Conservation (phyloP, 2,329 filamentous ascomycete genomes). For the Calonectria ilicicola region DNA sequence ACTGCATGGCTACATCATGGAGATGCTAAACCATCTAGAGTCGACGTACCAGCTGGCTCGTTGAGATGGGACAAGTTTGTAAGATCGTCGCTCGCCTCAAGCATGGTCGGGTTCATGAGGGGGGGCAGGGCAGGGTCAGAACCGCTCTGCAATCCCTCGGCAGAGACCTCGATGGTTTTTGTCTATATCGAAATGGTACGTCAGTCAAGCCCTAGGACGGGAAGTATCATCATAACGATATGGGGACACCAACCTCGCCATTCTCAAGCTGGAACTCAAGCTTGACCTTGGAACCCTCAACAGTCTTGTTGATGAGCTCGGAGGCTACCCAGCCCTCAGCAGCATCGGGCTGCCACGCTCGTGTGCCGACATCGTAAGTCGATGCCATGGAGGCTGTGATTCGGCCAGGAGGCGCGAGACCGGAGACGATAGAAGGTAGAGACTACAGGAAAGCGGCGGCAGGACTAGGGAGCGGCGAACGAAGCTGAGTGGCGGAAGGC, state of each 20-base stretch:
- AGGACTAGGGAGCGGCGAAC: slow-evolving; percentile 35
- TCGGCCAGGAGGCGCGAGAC: slow-evolving; percentile 41
- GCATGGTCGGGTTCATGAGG: slow-evolving; percentile 97
- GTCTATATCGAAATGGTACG: slow-evolving; percentile 55
- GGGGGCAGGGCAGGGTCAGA: slow-evolving; percentile 86
- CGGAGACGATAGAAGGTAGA: slow-evolving; percentile 31
- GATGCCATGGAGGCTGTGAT: slow-evolving; percentile 78
- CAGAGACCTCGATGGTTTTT: slow-evolving; percentile 82
- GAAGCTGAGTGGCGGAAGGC: slow-evolving; percentile 40
- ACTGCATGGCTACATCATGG: not conserved
- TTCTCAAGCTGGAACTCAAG: slow-evolving; percentile 91
- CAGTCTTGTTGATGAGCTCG: slow-evolving; percentile 87
- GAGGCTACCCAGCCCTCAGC: slow-evolving; percentile 98
- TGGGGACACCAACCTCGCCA: slow-evolving; percentile 77
- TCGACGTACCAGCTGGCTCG: slow-evolving; percentile 86
- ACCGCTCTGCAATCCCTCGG: slow-evolving; percentile 80
- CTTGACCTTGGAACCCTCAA: slow-evolving; percentile 87
- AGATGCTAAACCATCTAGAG: not conserved
- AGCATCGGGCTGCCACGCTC: slow-evolving; percentile 97
- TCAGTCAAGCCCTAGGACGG: not conserved
- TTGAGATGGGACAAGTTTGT: slow-evolving; percentile 98
- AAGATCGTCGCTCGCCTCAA: slow-evolving; percentile 97
- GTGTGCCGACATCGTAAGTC: slow-evolving; percentile 94
- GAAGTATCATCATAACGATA: not conserved
- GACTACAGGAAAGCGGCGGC: slow-evolving; percentile 38